Conservation (phyloP, 805 yeast genomes). For the Scheffersomyces coipomensis region DNA sequence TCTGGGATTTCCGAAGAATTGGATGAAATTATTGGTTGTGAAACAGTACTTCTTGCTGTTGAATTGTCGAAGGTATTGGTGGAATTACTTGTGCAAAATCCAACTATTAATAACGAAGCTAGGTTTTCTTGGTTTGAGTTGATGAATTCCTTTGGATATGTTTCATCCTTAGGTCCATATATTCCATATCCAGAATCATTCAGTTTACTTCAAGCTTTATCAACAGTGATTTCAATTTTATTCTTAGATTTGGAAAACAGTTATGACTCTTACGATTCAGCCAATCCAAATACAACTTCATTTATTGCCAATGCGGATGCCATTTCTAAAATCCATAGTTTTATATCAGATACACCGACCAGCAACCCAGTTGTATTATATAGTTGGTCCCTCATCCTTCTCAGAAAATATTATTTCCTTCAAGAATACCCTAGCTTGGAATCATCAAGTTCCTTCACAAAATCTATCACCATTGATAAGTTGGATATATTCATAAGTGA, state of each 20-base stretch:
- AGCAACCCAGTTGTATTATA: constrained; percentile 53
- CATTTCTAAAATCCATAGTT: constrained; percentile 39
- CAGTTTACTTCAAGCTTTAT: constrained; percentile 41
- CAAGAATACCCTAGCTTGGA: constrained; percentile 30
- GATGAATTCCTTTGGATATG: constrained; percentile 35
- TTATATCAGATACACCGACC: constrained; percentile 32
- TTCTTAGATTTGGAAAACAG: constrained; percentile 58
- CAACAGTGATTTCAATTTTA: constrained; percentile 49
- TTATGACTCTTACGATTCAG: constrained; percentile 27
- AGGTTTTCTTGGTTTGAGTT: constrained; percentile 56
- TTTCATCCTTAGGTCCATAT: constrained; percentile 21
- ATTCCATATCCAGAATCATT: constrained; percentile 24
- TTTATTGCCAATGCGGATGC: constrained; percentile 36
- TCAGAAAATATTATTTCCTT: constrained; percentile 48
- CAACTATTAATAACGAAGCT: constrained; percentile 26
- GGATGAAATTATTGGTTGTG: constrained; percentile 26
- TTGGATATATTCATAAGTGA: constrained; percentile 20
- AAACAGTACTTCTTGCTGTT: constrained; percentile 26
- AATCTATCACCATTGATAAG: constrained; percentile 8
- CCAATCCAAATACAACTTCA: constrained; percentile 31
- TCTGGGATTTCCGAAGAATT: constrained; percentile 14
- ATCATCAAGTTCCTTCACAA: constrained; percentile 1
- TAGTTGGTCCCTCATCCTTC: constrained; percentile 64
- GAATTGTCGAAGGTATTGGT: constrained; percentile 37
- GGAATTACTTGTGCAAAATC: constrained; percentile 40